These are phyloP conservation scores for Plectosphaerella cucumerina DNA, from an alignment of 2,329 filamentous ascomycete species.

Conservation along the genomic window DNA sequence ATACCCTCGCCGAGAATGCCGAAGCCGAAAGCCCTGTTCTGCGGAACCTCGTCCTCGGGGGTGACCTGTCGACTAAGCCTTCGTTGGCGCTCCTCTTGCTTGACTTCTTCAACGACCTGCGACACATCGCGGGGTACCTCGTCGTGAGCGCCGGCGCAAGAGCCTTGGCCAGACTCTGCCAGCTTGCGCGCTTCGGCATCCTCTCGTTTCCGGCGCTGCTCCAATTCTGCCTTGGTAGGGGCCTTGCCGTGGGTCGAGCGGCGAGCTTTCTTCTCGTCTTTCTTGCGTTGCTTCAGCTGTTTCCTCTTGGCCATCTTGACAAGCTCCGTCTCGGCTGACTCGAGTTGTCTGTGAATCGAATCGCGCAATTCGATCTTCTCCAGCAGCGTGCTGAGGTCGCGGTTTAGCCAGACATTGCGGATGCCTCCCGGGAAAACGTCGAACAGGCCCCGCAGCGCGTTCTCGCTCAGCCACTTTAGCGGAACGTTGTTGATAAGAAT, in stretches of 20 bases:
- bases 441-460: constrained; percentile 78
- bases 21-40: constrained; percentile 11
- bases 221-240: constrained; percentile 46
- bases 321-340: constrained; percentile 78
- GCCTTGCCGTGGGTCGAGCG: constrained; percentile 44
- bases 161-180: constrained; percentile 44
- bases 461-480: constrained; percentile 79
- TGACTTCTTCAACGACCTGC: constrained; percentile 37
- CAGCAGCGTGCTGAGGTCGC: constrained; percentile 76
- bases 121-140: constrained; percentile 48
- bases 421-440: constrained; percentile 96
- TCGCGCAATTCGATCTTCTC: constrained; percentile 80
- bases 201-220: constrained; percentile 39
- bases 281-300: constrained; percentile 64
- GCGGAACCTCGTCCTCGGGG: constrained; percentile 1
- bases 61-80: constrained; percentile 2
- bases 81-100: constrained; percentile 19
- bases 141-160: constrained; percentile 48
- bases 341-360: constrained; percentile 65
- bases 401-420: constrained; percentile 93
- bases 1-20: constrained; percentile 43
- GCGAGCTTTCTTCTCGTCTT: constrained; percentile 62
- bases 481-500: constrained; percentile 91
- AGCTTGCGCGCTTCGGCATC: constrained; percentile 46
- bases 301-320: constrained; percentile 76